A percentile compares a stretch with the other conserved stretches of the same genome.
Conservation (phyloP, 2,329 filamentous ascomycete species). For the Clonostachys sp. region DNA sequence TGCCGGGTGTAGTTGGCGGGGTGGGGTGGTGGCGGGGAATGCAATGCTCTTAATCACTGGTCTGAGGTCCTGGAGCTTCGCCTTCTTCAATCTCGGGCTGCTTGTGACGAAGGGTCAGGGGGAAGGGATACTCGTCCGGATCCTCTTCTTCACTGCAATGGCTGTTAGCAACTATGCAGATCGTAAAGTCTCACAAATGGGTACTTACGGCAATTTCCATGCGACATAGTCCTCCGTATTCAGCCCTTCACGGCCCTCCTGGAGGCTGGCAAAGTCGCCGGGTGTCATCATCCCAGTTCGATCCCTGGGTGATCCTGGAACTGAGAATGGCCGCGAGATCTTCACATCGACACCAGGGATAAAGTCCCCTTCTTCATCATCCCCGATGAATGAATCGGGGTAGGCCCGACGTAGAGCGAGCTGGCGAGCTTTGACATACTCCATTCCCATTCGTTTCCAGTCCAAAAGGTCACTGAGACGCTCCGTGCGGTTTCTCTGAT, state of each 20-base stretch:
- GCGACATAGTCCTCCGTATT: constrained; percentile 97
- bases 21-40: too few species aligned
- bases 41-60: too few species aligned
- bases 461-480: constrained; percentile 90
- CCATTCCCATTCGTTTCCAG: constrained; percentile 99
- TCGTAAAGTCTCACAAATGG: not conserved
- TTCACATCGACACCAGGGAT: constrained; percentile 92
- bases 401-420: constrained; percentile 89
- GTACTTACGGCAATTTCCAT: constrained; percentile 93
- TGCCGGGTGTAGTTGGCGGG: too few species aligned
- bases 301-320: constrained; percentile 88
- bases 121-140: constrained; percentile 64
- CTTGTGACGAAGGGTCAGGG: constrained; percentile 52
- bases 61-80: too few species aligned
- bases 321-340: constrained; percentile 89
- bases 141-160: constrained; percentile 81
- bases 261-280: constrained; percentile 92
- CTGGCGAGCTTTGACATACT: constrained; percentile 97
- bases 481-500: constrained; percentile 96
- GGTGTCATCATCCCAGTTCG: constrained; percentile 98
- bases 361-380: constrained; percentile 82
- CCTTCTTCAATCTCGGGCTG: constrained; percentile 30
- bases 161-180: not conserved
- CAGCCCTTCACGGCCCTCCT: constrained; percentile 88
- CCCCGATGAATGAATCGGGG: constrained; percentile 75